Base-by-base conservation (phyloP, 108 stramenopile genomes). In the Aurantiochytrium sp. region DNA sequence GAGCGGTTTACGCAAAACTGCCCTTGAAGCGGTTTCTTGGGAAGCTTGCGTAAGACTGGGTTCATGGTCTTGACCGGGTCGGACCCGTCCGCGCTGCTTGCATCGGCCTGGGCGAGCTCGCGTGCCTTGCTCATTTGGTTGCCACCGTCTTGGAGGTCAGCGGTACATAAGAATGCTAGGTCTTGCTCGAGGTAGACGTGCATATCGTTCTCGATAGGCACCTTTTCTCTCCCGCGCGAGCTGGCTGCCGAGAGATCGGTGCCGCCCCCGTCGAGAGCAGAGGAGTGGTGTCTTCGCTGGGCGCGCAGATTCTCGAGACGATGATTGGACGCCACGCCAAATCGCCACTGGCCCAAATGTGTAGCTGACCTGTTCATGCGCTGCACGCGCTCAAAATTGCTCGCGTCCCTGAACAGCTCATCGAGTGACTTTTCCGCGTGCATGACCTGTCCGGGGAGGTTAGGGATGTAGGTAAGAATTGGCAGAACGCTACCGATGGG, bases 141-240 rank as follows among this genome's bases (percentile, higher is more conserved):
- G 8, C 34, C 32, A 34, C 27, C 59, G 24, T 34, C 59, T 24
- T 81, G 24, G 6, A 48, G 6, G 0, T 81, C 73, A 17, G 39
- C n/a, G 6, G 73, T 30, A 24, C 42, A n/a, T 6, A 81, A 24
- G 32, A 48, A 81, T 12, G 45, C 73, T 12, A 41, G 24, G 32
- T 81, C 73, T 48, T 81, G 73, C 73, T 81, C 73, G 12, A 81
- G 73, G 45, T 81, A 81, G 24, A 81, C 32, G 39, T 41, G 42
- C 73, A 81, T 81, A 21, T 81, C 42, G 45, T 24, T 81, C 19
- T 41, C 45, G 3, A 81, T 81, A 4, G 39, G 73, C 36, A 81
- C 19, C 73, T 42, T 81, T 81, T 41, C 4, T 68, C 31, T 32
- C 68, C 10, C 10, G 12, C 30, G 31, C 27, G 31, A 32, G 19